Evolutionary conservation across 2,329 filamentous ascomycete species (phyloP).

Genomic region (Botryotinia convoluta): DNA sequence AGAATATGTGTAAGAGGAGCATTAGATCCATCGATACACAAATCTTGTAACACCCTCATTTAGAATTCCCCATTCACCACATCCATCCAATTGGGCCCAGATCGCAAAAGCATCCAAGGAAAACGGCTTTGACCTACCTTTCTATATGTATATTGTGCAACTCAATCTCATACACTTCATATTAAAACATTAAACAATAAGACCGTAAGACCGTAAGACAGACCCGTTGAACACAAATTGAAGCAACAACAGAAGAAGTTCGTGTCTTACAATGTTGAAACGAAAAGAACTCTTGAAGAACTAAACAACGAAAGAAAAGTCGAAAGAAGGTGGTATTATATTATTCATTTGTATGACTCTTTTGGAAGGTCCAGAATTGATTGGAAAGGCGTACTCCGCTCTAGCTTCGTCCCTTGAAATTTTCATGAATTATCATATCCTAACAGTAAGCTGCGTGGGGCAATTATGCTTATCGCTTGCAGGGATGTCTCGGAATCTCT

Average conservation of each 20-base stretch:
- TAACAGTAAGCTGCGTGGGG: not conserved
- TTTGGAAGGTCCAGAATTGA: slow-evolving; percentile 2
- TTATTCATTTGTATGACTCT: not conserved
- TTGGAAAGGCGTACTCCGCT: not conserved
- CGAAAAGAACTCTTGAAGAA: not conserved
- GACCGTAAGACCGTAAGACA: not conserved
- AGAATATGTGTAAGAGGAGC: not conserved
- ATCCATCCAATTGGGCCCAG: not conserved
- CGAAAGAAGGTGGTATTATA: not conserved
- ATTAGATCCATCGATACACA: not conserved
- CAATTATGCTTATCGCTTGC: not conserved
- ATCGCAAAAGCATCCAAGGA: not conserved
- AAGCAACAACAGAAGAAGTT: not conserved
- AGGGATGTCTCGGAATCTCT: not conserved
- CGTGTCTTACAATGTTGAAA: not conserved
- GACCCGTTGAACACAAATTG: not conserved
- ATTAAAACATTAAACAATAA: slow-evolving; percentile 7
- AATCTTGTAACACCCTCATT: slow-evolving; percentile 3
- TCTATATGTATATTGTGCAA: not conserved
- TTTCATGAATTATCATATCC: not conserved
- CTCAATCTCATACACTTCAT: slow-evolving; percentile 5
- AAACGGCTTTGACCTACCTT: not conserved
- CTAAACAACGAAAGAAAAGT: not conserved
- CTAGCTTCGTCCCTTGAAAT: not conserved
- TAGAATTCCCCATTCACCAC: not conserved